Conservation (phyloP, 164 flowering plant species). For the Aristolochia californica region DNA sequence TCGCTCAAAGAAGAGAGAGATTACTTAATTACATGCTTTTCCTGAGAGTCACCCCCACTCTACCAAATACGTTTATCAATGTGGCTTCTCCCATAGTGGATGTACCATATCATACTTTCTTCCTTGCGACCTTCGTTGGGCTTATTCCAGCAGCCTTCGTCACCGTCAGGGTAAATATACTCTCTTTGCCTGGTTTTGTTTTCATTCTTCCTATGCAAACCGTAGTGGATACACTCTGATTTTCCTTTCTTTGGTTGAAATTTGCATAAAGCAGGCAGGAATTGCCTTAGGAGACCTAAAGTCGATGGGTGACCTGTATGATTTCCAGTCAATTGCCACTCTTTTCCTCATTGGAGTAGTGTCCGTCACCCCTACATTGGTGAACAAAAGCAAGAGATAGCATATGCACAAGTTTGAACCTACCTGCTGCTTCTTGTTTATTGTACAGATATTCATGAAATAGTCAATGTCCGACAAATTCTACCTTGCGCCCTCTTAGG, state of each 20-base stretch:
- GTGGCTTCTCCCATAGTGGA: conserved; percentile 94
- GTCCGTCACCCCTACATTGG: conserved; percentile 66
- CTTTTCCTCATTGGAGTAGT: conserved; percentile 74
- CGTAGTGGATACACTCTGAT: too few relatives aligned
- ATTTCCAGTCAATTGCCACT: conserved; percentile 73
- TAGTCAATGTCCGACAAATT: too few relatives aligned
- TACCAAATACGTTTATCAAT: conserved; percentile 95
- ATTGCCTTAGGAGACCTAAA: conserved; percentile 77
- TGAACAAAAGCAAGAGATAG: conserved; percentile 41
- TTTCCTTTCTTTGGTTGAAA: too few relatives aligned
- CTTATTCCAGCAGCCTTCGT: conserved; percentile 95
- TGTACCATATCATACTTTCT: conserved; percentile 84
- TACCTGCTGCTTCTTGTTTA: too few relatives aligned
- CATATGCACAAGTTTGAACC: too few relatives aligned
- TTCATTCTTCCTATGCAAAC: neutral
- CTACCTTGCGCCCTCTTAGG: too few relatives aligned
- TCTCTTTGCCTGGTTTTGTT: neutral
- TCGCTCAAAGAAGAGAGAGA: conserved; percentile 63
- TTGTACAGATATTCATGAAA: too few relatives aligned
- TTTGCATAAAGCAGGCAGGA: conserved; percentile 58
- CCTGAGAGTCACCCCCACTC: conserved; percentile 84
- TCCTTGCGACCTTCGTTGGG: conserved; percentile 74
- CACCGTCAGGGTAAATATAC: conserved; percentile 66
- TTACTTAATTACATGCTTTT: conserved; percentile 94
- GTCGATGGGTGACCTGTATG: conserved; percentile 78